A percentile compares a stretch with the other conserved stretches of the same genome.
Evolutionary conservation across 768 basidiomycete species (phyloP).

Genomic region (Myochromella boudieri): DNA sequence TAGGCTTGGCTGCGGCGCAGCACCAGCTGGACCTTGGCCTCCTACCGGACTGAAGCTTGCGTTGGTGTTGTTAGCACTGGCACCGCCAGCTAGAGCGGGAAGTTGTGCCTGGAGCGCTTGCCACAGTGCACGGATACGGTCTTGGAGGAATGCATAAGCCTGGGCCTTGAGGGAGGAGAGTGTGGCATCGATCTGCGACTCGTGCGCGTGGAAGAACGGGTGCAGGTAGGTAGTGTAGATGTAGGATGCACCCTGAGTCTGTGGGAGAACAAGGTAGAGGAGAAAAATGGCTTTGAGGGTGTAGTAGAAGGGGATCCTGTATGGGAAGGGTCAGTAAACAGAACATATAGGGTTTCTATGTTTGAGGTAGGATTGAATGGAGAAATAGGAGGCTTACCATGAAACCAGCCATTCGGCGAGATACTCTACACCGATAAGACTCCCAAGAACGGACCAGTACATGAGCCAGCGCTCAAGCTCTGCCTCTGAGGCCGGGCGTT

Average conservation of each 20-base stretch:
- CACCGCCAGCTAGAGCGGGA: slow-evolving; percentile 12
- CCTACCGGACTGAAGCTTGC: slow-evolving; percentile 18
- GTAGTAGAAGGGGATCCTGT: slow-evolving; percentile 89
- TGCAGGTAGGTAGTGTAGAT: slow-evolving; percentile 79
- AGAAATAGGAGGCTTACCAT: slow-evolving; percentile 54
- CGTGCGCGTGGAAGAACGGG: slow-evolving; percentile 82
- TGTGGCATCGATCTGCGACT: slow-evolving; percentile 80
- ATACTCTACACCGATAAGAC: slow-evolving; percentile 80
- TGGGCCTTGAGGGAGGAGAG: slow-evolving; percentile 64
- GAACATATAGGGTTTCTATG: background rate
- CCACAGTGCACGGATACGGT: slow-evolving; percentile 64
- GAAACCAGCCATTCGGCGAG: slow-evolving; percentile 85
- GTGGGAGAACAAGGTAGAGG: slow-evolving; percentile 87
- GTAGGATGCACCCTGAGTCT: slow-evolving; percentile 85
- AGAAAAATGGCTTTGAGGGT: slow-evolving; percentile 80
- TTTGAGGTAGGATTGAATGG: slow-evolving; percentile 1
- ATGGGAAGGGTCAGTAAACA: background rate
- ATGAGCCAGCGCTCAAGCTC: slow-evolving; percentile 94
- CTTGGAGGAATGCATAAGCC: slow-evolving; percentile 64
- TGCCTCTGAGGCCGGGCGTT: slow-evolving; percentile 79
- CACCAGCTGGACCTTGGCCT: slow-evolving; percentile 24
- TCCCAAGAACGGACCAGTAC: slow-evolving; percentile 93
- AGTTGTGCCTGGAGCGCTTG: slow-evolving; percentile 31
- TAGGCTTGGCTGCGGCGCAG: slow-evolving; percentile 48
- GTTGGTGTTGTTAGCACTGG: too few species aligned